Conservation (phyloP, 1,139 yeast species). For the Pichia sp. region DNA sequence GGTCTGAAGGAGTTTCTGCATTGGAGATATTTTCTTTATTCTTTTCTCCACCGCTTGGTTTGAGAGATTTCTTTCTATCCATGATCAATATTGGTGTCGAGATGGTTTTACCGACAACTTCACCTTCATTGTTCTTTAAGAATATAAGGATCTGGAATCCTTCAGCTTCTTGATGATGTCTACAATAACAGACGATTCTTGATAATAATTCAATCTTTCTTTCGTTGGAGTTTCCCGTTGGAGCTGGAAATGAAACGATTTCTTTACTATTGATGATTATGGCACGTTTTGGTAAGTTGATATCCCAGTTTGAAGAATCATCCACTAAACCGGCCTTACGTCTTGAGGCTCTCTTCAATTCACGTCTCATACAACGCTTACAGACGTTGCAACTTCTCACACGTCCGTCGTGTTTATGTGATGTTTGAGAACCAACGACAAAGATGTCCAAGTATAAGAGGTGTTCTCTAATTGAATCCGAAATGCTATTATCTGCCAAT, state of each 20-base stretch:
- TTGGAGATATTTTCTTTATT: conserved; percentile 45
- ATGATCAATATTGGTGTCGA: conserved; percentile 82
- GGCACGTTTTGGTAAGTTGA: conserved; percentile 72
- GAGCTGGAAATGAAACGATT: conserved; percentile 71
- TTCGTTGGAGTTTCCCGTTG: conserved; percentile 37
- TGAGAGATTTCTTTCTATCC: conserved; percentile 73
- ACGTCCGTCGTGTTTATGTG: conserved; percentile 15
- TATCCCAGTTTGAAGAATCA: conserved; percentile 78
- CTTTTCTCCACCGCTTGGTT: conserved; percentile 2
- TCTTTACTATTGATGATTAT: conserved; percentile 91
- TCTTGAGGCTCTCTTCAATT: conserved; percentile 90
- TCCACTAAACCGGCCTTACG: conserved; percentile 65
- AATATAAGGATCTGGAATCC: conserved; percentile 80
- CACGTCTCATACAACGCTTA: conserved; percentile 84
- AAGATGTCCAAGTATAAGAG: conserved; percentile 64
- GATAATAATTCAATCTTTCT: conserved; percentile 72
- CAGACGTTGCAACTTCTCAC: conserved; percentile 64
- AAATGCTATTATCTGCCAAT: conserved; percentile 46
- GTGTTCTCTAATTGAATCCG: conserved; percentile 47
- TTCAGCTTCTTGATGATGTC: conserved; percentile 83
- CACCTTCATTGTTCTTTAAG: conserved; percentile 56
- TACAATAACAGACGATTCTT: conserved; percentile 91
- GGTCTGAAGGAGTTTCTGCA: not conserved
- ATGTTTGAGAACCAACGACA: conserved; percentile 47
- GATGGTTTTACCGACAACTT: conserved; percentile 68